Conservation (phyloP, 768 basidiomycete genomes). For the Leccinum imitatum region DNA sequence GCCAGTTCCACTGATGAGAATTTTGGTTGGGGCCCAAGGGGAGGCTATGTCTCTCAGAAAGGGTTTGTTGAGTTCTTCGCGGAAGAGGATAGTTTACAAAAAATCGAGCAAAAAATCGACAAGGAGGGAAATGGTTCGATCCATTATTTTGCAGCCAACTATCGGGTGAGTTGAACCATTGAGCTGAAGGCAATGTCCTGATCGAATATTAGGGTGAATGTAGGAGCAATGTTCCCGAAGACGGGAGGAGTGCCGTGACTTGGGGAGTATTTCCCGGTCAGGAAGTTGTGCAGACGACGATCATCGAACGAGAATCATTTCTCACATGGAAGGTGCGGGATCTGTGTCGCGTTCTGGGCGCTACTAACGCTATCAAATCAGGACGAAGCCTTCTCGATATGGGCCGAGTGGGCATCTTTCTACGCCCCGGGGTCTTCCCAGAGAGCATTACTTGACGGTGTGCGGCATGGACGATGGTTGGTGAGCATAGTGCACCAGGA, state of each 20-base stretch:
- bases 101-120: constrained; percentile 56
- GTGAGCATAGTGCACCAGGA: constrained; percentile 94
- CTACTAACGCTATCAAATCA: constrained; percentile 31
- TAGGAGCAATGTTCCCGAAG: constrained; percentile 74
- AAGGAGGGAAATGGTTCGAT: constrained; percentile 63
- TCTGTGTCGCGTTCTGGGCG: not conserved
- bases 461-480: constrained; percentile 80
- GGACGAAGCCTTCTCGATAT: constrained; percentile 97
- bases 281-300: constrained; percentile 93
- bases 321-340: constrained; percentile 87
- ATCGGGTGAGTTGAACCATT: constrained; percentile 47
- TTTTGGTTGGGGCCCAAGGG: constrained; percentile 91
- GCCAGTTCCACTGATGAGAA: constrained; percentile 68
- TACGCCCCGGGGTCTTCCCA: constrained; percentile 76
- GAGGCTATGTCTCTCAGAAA: constrained; percentile 97
- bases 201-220: constrained; percentile 60
- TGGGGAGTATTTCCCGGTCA: constrained; percentile 99
- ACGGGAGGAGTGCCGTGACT: constrained; percentile 90
- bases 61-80: constrained; percentile 97
- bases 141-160: constrained; percentile 84
- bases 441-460: constrained; percentile 66
- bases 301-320: constrained; percentile 95
- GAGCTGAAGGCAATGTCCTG: not conserved
- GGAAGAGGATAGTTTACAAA: constrained; percentile 53
- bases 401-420: constrained; percentile 91